Conservation (phyloP, 345 rosid genomes). For the Cardamine chenopodiifolia region DNA sequence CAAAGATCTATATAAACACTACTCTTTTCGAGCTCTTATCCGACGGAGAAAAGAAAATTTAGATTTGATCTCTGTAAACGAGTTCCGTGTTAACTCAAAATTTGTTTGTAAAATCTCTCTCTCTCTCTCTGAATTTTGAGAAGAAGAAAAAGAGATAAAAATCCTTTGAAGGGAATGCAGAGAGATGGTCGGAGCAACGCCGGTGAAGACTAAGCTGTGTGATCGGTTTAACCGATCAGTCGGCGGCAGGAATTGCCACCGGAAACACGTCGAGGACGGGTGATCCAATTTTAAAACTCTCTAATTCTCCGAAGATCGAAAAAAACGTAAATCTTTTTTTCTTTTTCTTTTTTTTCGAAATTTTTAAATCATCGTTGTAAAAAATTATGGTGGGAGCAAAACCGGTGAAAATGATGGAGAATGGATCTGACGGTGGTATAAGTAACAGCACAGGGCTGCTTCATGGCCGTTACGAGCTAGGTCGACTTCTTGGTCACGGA, state of each 20-base stretch:
- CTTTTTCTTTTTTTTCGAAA: background rate
- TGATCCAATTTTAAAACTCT: slow-evolving; percentile 43
- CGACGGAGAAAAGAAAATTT: background rate
- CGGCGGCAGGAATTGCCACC: slow-evolving; percentile 90
- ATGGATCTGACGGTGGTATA: slow-evolving; percentile 36
- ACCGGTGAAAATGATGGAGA: slow-evolving; percentile 36
- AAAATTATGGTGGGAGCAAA: slow-evolving; percentile 27
- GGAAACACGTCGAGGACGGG: slow-evolving; percentile 98
- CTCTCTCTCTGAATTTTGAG: background rate
- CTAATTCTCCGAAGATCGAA: slow-evolving; percentile 1
- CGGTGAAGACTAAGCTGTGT: slow-evolving; percentile 56
- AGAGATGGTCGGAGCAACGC: slow-evolving; percentile 63
- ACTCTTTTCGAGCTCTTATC: slow-evolving; percentile 1
- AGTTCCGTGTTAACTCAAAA: slow-evolving; percentile 18
- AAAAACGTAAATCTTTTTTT: background rate
- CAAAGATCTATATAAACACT: slow-evolving; percentile 37
- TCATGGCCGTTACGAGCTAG: slow-evolving; percentile 86
- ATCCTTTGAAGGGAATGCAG: slow-evolving; percentile 66
- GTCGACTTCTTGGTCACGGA: slow-evolving; percentile 81
- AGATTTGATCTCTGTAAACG: background rate
- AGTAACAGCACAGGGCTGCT: slow-evolving; percentile 46
- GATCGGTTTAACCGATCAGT: slow-evolving; percentile 51
- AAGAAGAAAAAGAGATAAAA: background rate
- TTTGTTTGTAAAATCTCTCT: background rate
- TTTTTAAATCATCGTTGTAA: background rate